phyloP scores from a whole-genome alignment of 441 rosid genomes.

The Mallotus repandus region DNA sequence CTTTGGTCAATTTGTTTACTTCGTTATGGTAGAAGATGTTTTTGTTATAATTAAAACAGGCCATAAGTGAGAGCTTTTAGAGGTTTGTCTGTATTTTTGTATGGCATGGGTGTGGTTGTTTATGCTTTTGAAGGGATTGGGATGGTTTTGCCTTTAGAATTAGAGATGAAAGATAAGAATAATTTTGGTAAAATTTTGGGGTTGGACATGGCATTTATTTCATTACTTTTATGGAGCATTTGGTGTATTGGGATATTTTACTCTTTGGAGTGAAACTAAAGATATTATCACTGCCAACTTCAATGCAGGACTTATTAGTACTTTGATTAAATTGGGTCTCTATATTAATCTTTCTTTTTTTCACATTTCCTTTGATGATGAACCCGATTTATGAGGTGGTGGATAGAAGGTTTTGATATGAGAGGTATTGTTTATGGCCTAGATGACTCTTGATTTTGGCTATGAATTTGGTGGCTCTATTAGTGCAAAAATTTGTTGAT shows the following conservation, averaged over 20 bases:
- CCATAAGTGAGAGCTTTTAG: constrained; percentile 57
- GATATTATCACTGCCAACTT: constrained; percentile 58
- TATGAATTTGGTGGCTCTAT: constrained; percentile 56
- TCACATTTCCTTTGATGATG: constrained; percentile 88
- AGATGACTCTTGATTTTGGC: constrained; percentile 63
- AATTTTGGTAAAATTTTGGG: constrained; percentile 56
- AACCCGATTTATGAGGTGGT: constrained; percentile 73
- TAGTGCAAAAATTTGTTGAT: constrained; percentile 77
- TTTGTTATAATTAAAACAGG: constrained; percentile 34
- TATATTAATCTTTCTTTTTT: constrained; percentile 73
- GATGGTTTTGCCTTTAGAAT: constrained; percentile 77
- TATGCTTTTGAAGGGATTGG: constrained; percentile 76
- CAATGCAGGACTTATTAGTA: constrained; percentile 35
- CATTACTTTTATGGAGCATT: constrained; percentile 60
- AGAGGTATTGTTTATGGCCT: constrained; percentile 62
- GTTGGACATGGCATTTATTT: constrained; percentile 47
- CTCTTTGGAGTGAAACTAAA: constrained; percentile 57
- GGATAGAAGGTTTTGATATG: constrained; percentile 57
- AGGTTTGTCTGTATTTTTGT: constrained; percentile 49
- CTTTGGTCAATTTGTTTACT: constrained; percentile 38
- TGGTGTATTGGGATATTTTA: constrained; percentile 70
- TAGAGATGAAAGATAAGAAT: constrained; percentile 59
- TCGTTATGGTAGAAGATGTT: constrained; percentile 56
- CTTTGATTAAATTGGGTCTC: constrained; percentile 60
- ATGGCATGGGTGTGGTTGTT: constrained; percentile 76